These are phyloP conservation scores for Clonostachys rosea DNA, from an alignment of 2,329 filamentous ascomycete genomes.

Conservation along the genomic window DNA sequence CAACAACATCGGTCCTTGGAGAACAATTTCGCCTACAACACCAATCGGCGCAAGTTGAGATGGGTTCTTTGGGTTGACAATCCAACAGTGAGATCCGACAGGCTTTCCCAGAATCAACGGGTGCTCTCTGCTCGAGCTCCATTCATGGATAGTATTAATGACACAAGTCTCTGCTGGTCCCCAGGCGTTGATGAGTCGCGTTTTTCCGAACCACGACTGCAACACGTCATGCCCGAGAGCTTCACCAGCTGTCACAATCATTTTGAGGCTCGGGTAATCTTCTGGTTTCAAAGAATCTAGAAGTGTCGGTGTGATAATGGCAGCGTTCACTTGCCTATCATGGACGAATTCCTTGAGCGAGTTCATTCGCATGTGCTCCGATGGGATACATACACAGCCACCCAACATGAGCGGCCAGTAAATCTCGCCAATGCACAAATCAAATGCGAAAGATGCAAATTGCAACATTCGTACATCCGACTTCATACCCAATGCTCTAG, in stretches of 20 bases:
- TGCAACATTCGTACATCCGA: constrained; percentile 2
- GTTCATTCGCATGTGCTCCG: constrained; percentile 24
- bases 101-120: constrained; percentile 2
- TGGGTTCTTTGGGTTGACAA: constrained; percentile 3
- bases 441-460: constrained; percentile 1
- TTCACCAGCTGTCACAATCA: constrained; percentile 4
- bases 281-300: background rate
- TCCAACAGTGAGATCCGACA: constrained; percentile 5
- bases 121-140: background rate
- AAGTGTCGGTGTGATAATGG: background rate
- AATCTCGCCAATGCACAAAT: constrained; percentile 17
- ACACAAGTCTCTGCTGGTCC: constrained; percentile 5
- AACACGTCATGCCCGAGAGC: constrained; percentile 3
- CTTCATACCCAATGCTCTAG: constrained; percentile 9
- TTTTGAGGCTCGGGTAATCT: background rate
- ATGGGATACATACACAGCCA: constrained; percentile 26
- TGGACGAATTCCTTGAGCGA: background rate
- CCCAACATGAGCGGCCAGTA: constrained; percentile 26
- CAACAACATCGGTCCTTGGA: constrained; percentile 27
- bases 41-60: constrained; percentile 4
- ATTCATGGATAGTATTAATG: constrained; percentile 3
- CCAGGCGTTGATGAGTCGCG: constrained; percentile 3
- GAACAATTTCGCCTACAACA: constrained; percentile 5
- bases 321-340: background rate
- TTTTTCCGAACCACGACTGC: constrained; percentile 3